Evolutionary conservation across 108 stramenopile species (phyloP).

Genomic region (Pseudonitzschia pungens): DNA sequence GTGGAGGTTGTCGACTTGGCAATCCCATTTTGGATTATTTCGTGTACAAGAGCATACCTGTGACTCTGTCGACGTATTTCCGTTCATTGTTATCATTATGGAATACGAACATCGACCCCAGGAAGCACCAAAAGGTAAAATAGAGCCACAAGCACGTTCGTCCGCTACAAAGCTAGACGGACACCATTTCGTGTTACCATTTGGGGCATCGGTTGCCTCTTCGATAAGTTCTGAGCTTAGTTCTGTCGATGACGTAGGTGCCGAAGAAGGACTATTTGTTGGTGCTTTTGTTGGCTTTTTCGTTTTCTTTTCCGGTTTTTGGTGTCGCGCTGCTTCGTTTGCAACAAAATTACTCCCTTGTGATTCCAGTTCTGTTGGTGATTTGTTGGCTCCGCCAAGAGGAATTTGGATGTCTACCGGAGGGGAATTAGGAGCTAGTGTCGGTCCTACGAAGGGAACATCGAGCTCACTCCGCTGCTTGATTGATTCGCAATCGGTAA

Average conservation of each 20-base stretch:
- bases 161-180: background rate
- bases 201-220: background rate
- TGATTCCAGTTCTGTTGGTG: no score
- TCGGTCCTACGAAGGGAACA: background rate
- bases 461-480: background rate
- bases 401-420: constrained; percentile 11
- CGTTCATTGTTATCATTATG: background rate
- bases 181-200: background rate
- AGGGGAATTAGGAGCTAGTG: background rate
- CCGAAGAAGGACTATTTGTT: background rate
- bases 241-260: background rate
- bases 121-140: background rate
- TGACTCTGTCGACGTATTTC: constrained; percentile 1
- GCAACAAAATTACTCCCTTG: background rate
- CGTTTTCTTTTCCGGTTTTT: no score
- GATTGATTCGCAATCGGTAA: background rate
- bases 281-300: no score
- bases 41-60: background rate
- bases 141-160: constrained; percentile 1
- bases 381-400: background rate
- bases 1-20: background rate
- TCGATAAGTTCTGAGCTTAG: background rate
- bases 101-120: constrained; percentile 11
- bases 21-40: background rate
- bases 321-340: background rate